These are phyloP conservation scores for Isatis lusitanica DNA, from an alignment of 441 rosid genomes.

Conservation along the genomic window DNA sequence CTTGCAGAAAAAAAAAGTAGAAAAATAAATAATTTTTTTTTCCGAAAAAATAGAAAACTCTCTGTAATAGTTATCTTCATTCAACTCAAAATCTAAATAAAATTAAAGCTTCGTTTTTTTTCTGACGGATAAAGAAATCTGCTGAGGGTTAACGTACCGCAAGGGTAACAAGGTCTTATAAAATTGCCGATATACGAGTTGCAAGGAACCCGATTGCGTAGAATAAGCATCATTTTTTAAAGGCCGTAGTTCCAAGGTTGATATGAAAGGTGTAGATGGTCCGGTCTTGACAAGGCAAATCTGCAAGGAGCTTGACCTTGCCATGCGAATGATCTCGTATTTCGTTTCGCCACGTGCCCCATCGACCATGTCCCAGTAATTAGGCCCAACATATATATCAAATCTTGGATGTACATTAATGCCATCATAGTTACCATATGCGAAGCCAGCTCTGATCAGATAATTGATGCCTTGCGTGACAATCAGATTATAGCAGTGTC, in stretches of 20 bases:
- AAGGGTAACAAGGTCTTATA: not conserved
- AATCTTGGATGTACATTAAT: conserved; percentile 17
- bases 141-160: not conserved
- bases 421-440: conserved; percentile 43
- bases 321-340: conserved; percentile 33
- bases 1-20: too few species aligned
- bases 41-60: too few species aligned
- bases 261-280: conserved; percentile 43
- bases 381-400: conserved; percentile 37
- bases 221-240: conserved; percentile 24
- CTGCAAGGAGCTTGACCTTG: not conserved
- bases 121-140: too few species aligned
- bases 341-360: too few species aligned
- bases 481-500: conserved; percentile 38
- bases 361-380: conserved; percentile 35
- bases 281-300: conserved; percentile 37
- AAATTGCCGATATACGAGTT: not conserved
- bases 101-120: too few species aligned
- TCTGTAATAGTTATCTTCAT: too few species aligned
- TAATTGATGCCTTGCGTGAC: conserved; percentile 10
- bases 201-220: conserved; percentile 34
- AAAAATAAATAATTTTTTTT: too few species aligned
- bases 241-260: conserved; percentile 46
- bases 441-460: conserved; percentile 36
- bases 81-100: too few species aligned